Percentiles rank a stretch among this genome's conserved stretches.
phyloP scores from a whole-genome alignment of 768 basidiomycete genomes.

The Lentinula edodes region DNA sequence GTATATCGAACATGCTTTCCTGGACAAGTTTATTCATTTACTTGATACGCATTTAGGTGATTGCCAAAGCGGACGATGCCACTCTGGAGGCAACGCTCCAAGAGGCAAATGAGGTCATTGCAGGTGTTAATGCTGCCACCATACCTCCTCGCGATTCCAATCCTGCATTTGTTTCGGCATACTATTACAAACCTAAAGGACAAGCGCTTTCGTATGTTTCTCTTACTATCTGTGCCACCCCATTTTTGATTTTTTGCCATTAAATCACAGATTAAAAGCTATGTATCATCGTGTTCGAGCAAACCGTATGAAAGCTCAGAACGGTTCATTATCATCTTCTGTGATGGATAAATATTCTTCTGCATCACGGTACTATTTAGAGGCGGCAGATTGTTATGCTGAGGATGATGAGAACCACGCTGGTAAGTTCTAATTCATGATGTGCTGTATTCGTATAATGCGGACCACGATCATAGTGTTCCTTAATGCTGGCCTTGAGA shows the following conservation, averaged over 20 bases:
- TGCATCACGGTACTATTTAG: not conserved
- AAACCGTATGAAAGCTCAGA: not conserved
- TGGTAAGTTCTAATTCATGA: not conserved
- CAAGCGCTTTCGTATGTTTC: conserved; percentile 29
- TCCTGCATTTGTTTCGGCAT: conserved; percentile 26
- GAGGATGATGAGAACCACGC: conserved; percentile 1
- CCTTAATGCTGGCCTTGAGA: not conserved
- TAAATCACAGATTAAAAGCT: not conserved
- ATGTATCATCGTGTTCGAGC: not conserved
- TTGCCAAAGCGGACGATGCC: too few relatives aligned
- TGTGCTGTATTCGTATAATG: not conserved
- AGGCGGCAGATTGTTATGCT: not conserved
- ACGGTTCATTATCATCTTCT: not conserved
- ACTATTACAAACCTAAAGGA: conserved; percentile 30
- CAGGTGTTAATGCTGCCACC: conserved; percentile 20
- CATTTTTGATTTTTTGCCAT: too few relatives aligned
- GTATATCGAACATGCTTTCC: too few relatives aligned
- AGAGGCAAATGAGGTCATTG: conserved; percentile 7
- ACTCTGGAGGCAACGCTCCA: too few relatives aligned
- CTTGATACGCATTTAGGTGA: too few relatives aligned
- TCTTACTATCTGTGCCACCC: too few relatives aligned
- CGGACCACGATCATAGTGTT: not conserved
- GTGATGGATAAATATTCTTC: not conserved
- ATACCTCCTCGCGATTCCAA: conserved; percentile 14
- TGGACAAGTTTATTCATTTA: too few relatives aligned